Conservation (phyloP, 2,329 filamentous ascomycete species). For the Alternaria viburni region DNA sequence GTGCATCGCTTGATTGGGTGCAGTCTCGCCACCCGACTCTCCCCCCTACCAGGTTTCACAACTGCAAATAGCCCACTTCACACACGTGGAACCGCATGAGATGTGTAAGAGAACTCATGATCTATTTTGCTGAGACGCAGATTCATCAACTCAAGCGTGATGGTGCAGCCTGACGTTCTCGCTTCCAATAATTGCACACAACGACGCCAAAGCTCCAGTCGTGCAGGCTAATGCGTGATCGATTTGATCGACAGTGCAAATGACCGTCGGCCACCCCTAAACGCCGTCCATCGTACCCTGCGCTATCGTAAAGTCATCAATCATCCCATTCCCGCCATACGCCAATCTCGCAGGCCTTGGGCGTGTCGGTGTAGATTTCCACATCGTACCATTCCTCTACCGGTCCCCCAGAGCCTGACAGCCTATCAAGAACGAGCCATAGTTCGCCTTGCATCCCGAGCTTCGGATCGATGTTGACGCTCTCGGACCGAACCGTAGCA, state of each 20-base stretch:
- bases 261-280: conserved; percentile 1
- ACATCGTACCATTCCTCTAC: conserved; percentile 59
- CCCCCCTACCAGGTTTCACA: conserved; percentile 25
- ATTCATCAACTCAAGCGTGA: not conserved
- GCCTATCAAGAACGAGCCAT: conserved; percentile 83
- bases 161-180: not conserved
- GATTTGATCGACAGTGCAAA: conserved; percentile 9
- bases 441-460: conserved; percentile 62
- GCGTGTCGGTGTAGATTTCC: conserved; percentile 55
- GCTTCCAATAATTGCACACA: not conserved
- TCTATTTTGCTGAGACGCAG: not conserved
- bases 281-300: not conserved
- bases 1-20: conserved; percentile 35
- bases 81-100: not conserved
- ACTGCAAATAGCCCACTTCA: conserved; percentile 3
- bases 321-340: conserved; percentile 55
- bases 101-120: not conserved
- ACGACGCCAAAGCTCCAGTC: not conserved
- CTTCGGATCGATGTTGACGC: conserved; percentile 76
- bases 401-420: conserved; percentile 63
- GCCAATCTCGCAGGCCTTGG: conserved; percentile 52
- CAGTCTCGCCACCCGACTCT: conserved; percentile 26
- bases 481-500: conserved; percentile 69
- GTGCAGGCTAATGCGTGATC: not conserved
- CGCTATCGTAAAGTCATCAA: conserved; percentile 11